Evolutionary conservation across 2,329 filamentous ascomycete genomes (phyloP), one percentile per base, ranked within the genome.

Genomic region (Clarireedia hainanense): DNA sequence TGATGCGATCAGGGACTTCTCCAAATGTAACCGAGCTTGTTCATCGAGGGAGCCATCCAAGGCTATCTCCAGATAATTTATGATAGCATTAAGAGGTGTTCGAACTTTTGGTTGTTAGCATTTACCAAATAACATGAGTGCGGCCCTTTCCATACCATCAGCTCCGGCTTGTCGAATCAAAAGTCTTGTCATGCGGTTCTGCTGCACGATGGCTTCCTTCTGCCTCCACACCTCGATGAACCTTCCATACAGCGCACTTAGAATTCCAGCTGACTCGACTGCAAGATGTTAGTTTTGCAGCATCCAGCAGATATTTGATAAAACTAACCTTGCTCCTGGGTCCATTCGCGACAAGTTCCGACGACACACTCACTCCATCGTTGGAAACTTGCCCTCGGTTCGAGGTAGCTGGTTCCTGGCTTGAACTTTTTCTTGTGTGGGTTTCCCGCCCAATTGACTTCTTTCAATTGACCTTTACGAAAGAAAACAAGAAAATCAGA

Each of bases 141-240:
- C 12, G 10, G 36, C 15, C 1, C 4, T 17, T 20, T 24, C 3
- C 24, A 30, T 55, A 50, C 52, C 52, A 37, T 55, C 46, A 37
- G 52, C 52, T 12, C 52, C 52, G 10, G 52, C 52, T 45, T 55
- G 52, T 20, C 46, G n/a, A 15, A 55, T 0, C 1, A 96, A 72
- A 4, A 96, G 72, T 48, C 83, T 78, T 0, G 89, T 95, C 2
- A 96, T 75, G 58, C 91, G 86, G 62, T 87, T 95, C 9, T 45
- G 47, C 64, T 95, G 86, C 57, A 95, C 68, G 0, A 88, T 88
- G 1, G 85, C 86, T 69, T 96, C 91, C 62, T 95, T 95, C 67
- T 95, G 89, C 55, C 89, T 79, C 91, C 91, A 95, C 6, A 95
- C 90, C 65, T 95, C 88, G 63, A 95, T 95, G 68, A 96, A 96